phyloP scores from a whole-genome alignment of 352 stramenopile species.

The Pelagophyceae sp. region DNA sequence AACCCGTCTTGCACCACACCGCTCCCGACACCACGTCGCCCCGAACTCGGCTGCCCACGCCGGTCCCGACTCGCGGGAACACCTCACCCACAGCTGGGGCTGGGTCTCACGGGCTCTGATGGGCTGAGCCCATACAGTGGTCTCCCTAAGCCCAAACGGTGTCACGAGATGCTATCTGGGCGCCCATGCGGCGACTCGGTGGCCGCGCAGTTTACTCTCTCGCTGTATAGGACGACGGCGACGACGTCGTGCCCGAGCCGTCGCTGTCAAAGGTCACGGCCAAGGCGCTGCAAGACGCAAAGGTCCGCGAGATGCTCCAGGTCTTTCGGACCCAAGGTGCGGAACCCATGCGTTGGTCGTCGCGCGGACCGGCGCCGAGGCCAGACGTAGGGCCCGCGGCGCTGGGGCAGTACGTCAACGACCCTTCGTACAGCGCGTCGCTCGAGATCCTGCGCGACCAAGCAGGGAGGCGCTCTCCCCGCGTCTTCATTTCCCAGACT shows the following conservation, averaged over 20 bases:
- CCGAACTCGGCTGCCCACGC: too few relatives aligned
- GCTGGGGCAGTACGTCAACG: slow-evolving; percentile 3
- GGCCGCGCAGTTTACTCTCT: too few relatives aligned
- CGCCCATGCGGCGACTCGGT: too few relatives aligned
- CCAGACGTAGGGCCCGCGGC: too few relatives aligned
- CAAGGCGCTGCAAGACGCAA: not conserved
- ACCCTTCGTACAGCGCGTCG: not conserved
- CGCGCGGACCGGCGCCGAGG: too few relatives aligned
- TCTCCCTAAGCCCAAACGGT: not conserved
- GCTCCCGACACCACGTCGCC: too few relatives aligned
- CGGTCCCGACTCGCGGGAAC: too few relatives aligned
- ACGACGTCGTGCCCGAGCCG: not conserved
- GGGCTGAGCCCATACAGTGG: not conserved
- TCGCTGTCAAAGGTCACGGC: not conserved
- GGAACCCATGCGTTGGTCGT: too few relatives aligned
- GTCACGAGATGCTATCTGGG: too few relatives aligned
- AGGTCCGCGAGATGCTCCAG: slow-evolving; percentile 15
- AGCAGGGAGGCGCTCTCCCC: not conserved
- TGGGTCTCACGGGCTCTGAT: not conserved
- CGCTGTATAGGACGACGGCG: not conserved
- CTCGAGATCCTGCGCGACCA: not conserved
- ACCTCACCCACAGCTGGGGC: too few relatives aligned
- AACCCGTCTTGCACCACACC: too few relatives aligned
- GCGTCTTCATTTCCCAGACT: too few relatives aligned
- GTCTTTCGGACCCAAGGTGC: not conserved